Evolutionary conservation across 768 basidiomycete species (phyloP).

Genomic region (Pisolithus microcarpus): DNA sequence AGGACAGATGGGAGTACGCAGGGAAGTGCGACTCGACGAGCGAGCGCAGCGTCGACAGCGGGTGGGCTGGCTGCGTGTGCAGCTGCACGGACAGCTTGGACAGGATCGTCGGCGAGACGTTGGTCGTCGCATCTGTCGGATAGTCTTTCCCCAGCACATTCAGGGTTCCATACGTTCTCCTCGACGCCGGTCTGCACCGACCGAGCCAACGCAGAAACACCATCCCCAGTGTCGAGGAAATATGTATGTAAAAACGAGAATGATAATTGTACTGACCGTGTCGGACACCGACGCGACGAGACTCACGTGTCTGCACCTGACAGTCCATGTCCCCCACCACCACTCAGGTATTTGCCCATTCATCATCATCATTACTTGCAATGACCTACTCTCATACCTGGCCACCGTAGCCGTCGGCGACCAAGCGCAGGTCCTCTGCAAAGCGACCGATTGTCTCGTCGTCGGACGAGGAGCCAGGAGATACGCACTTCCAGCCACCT

Average conservation of each 20-base stretch:
- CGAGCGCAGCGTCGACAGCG: constrained; percentile 75
- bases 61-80: constrained; percentile 73
- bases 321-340: constrained; percentile 10
- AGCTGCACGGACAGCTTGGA: constrained; percentile 72
- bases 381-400: background rate
- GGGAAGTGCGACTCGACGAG: constrained; percentile 83
- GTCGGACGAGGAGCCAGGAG: constrained; percentile 36
- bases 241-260: too few relatives aligned
- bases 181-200: too few relatives aligned
- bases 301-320: background rate
- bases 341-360: background rate
- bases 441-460: constrained; percentile 30
- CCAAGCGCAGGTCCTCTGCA: constrained; percentile 11
- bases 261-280: too few relatives aligned
- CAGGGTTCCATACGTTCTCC: constrained; percentile 17
- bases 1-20: constrained; percentile 62
- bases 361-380: too few relatives aligned
- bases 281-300: too few relatives aligned
- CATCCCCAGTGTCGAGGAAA: constrained; percentile 7
- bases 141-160: constrained; percentile 62
- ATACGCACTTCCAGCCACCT: constrained; percentile 50
- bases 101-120: constrained; percentile 79
- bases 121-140: constrained; percentile 72
- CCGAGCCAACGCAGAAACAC: constrained; percentile 1
- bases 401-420: constrained; percentile 1